Evolutionary conservation across 139 green algal species (phyloP), one percentile per base, ranked within the genome.

Genomic region (Volvox africanus): DNA sequence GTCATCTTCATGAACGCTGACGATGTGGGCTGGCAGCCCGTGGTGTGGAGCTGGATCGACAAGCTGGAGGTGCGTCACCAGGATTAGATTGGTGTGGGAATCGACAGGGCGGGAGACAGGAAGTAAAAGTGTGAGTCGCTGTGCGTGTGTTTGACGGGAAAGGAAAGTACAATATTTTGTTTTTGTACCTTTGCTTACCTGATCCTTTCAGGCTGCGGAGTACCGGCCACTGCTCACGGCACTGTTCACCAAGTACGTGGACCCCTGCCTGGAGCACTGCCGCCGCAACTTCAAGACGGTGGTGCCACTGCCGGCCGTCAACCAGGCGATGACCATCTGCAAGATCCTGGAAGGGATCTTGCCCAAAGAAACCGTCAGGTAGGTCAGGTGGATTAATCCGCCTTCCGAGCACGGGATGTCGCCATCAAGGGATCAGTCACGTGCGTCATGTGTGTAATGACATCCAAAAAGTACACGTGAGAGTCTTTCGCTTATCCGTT

Each of bases 281-380:
- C 92, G 96, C 33, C 95, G 96, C 78, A 98, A 98, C 93, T 98
- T 97, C 94, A 97, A 96, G 93, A 94, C 88, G 16, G 96, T 99
- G 77, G 94, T 98, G 32, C 97, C 96, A 2, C 87, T 99, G 83
- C 94, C 95, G 2, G 87, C 94, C 18, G 92, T 99, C 87, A 97
- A 95, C 91, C 95, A 98, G 93, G 97, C 96, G n/a, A 94, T 96
- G 94, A 98, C 96, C n/a, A 92, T 99, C 67, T 98, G 96, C 95
- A 97, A 98, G 94, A 98, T 99, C 89, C 94, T 99, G 35, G 97
- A 99, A 91, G 95, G 96, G 36, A 96, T 99, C 69, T 92, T 99
- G 90, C 96, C 96, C 61, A 95, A 97, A 94, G 95, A 95, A 80
- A 82, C 77, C 0, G 88, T 87, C 62, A 81, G 87, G 77, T 91